phyloP scores from a whole-genome alignment of 352 stramenopile genomes.

The Phytophthora palmivora region DNA sequence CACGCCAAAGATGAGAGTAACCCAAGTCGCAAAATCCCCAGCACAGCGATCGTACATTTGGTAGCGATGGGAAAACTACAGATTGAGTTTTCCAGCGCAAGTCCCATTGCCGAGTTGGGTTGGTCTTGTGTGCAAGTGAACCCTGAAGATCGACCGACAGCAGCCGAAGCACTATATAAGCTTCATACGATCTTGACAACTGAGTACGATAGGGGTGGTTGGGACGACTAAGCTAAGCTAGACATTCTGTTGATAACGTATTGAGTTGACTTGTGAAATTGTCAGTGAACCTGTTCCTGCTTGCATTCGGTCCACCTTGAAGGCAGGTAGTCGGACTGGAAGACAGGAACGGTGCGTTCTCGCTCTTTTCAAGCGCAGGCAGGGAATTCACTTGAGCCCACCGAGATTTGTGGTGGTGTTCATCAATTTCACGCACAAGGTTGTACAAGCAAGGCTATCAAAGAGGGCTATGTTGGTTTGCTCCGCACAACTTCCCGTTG shows the following conservation, averaged over 20 bases:
- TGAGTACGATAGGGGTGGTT: slow-evolving; percentile 22
- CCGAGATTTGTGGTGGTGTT: slow-evolving; percentile 13
- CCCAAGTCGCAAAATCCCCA: slow-evolving; percentile 35
- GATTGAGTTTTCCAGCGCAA: slow-evolving; percentile 36
- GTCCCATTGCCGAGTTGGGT: slow-evolving; percentile 24
- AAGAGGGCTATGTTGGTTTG: slow-evolving; percentile 6
- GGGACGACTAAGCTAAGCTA: slow-evolving; percentile 13
- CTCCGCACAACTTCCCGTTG: slow-evolving; percentile 28
- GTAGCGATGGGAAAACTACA: slow-evolving; percentile 47
- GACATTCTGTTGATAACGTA: slow-evolving; percentile 17
- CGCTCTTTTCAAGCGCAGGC: slow-evolving; percentile 31
- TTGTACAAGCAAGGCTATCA: slow-evolving; percentile 11
- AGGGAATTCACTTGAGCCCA: background rate
- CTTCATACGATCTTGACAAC: slow-evolving; percentile 39
- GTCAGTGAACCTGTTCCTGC: background rate
- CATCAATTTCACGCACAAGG: slow-evolving; percentile 16
- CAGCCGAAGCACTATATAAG: slow-evolving; percentile 45
- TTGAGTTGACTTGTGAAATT: background rate
- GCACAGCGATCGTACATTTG: slow-evolving; percentile 48
- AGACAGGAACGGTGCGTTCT: slow-evolving; percentile 5
- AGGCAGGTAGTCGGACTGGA: slow-evolving; percentile 1
- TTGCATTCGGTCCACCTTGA: slow-evolving; percentile 13
- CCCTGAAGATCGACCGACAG: slow-evolving; percentile 36
- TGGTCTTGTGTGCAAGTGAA: slow-evolving; percentile 44
- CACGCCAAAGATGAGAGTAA: slow-evolving; percentile 23